Percentiles rank a stretch among this genome's conserved stretches.
Evolutionary conservation across 2,329 filamentous ascomycete species (phyloP).

Genomic region (Curvularia eragrostidis): DNA sequence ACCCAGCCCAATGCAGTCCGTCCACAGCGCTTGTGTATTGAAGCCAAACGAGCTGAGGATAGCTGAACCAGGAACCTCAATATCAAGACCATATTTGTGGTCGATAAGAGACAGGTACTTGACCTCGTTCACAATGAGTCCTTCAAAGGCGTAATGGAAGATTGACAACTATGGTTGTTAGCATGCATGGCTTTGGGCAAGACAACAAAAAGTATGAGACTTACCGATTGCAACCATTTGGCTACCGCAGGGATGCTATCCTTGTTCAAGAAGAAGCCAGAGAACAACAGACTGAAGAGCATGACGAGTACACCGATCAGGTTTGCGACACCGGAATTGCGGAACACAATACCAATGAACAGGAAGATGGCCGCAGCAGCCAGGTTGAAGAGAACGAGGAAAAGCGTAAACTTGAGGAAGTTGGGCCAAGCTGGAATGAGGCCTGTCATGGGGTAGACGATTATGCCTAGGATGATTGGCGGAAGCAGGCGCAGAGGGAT

Average conservation of each 20-base stretch:
- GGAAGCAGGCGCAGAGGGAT: conserved; percentile 92
- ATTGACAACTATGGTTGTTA: conserved; percentile 73
- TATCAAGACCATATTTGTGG: conserved; percentile 94
- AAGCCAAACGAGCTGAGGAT: conserved; percentile 97
- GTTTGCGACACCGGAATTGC: conserved; percentile 89
- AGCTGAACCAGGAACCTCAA: conserved; percentile 91
- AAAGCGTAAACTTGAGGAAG: conserved; percentile 90
- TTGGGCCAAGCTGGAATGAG: conserved; percentile 80
- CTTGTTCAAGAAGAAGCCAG: conserved; percentile 91
- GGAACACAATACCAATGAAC: conserved; percentile 95
- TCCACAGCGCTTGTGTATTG: conserved; percentile 84
- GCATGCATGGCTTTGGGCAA: conserved; percentile 16
- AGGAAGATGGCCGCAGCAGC: conserved; percentile 92
- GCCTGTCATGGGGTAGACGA: conserved; percentile 98
- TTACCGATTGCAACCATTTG: conserved; percentile 83
- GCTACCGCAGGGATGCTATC: conserved; percentile 86
- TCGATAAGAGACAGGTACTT: conserved; percentile 87
- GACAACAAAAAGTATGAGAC: conserved; percentile 35
- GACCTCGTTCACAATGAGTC: conserved; percentile 96
- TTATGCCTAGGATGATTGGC: conserved; percentile 91
- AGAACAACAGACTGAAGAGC: conserved; percentile 95
- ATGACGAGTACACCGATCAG: conserved; percentile 94
- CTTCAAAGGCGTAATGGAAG: conserved; percentile 97
- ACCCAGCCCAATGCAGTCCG: conserved; percentile 79
- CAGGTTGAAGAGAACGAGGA: conserved; percentile 94